Evolutionary conservation across 139 green algal species (phyloP).

Genomic region (Haematococcus lacustris): DNA sequence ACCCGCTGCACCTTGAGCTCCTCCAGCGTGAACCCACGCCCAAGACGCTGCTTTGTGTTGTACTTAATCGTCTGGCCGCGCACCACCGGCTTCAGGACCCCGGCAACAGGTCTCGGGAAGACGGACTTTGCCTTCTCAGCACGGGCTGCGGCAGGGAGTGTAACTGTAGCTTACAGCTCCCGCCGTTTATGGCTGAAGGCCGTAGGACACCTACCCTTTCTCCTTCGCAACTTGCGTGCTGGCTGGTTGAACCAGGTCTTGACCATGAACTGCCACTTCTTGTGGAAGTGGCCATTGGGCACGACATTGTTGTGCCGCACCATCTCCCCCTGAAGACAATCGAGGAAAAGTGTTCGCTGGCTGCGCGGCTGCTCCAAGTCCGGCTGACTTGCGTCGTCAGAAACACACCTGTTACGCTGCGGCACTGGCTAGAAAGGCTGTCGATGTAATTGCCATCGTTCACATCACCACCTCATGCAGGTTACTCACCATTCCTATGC

Average conservation of each 20-base stretch:
- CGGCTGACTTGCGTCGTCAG: too few species aligned
- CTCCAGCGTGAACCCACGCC: conserved; percentile 92
- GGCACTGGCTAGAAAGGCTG: background rate
- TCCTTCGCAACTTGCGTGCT: conserved; percentile 82
- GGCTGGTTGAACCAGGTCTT: conserved; percentile 99
- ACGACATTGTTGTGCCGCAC: conserved; percentile 85
- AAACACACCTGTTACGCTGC: too few species aligned
- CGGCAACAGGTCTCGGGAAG: conserved; percentile 88
- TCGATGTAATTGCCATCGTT: background rate
- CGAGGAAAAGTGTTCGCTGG: background rate
- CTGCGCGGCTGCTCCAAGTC: background rate
- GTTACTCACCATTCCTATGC: too few species aligned
- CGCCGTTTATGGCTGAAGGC: background rate
- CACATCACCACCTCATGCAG: conserved; percentile 22
- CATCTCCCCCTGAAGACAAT: background rate
- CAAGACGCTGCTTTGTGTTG: conserved; percentile 89
- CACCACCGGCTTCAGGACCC: conserved; percentile 84
- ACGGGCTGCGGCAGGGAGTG: conserved; percentile 59
- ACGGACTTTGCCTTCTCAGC: conserved; percentile 80
- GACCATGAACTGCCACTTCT: conserved; percentile 83
- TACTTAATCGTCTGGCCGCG: conserved; percentile 88
- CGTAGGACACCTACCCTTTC: conserved; percentile 49
- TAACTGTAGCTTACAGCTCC: background rate
- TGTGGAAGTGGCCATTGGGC: conserved; percentile 91
- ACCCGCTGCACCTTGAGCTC: conserved; percentile 98